A percentile compares a stretch with the other conserved stretches of the same genome.
These are phyloP conservation scores for Exophiala aquamarina DNA, from an alignment of 2,329 filamentous ascomycete species.

Conservation along the genomic window DNA sequence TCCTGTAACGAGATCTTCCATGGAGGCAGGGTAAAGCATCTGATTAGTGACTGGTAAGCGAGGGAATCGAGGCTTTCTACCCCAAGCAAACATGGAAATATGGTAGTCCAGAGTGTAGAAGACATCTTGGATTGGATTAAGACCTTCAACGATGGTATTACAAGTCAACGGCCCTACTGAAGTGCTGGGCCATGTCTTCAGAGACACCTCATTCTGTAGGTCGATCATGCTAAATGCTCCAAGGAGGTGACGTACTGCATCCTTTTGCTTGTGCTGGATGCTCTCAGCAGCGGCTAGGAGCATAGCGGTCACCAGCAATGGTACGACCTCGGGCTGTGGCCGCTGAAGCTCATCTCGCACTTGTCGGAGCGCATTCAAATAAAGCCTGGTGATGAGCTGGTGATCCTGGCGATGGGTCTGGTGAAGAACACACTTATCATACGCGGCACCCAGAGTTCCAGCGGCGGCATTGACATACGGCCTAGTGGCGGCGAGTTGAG, in stretches of 20 bases:
- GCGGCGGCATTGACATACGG: slow-evolving; percentile 10
- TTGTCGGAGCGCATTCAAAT: slow-evolving; percentile 8
- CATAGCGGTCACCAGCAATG: slow-evolving; percentile 2
- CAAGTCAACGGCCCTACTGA: not conserved
- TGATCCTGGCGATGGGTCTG: not conserved
- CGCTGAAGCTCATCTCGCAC: slow-evolving; percentile 9
- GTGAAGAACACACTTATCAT: slow-evolving; percentile 9
- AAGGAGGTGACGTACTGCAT: slow-evolving; percentile 7
- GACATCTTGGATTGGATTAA: not conserved
- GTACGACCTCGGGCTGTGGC: slow-evolving; percentile 1
- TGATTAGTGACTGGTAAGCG: slow-evolving; percentile 6
- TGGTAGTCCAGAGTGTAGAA: slow-evolving; percentile 4
- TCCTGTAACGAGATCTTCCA: slow-evolving; percentile 5
- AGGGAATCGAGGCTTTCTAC: slow-evolving; percentile 6
- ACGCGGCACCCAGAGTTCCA: slow-evolving; percentile 7
- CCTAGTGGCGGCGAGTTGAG: slow-evolving; percentile 6
- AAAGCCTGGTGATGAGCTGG: slow-evolving; percentile 1
- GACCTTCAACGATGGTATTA: not conserved
- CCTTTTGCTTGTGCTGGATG: slow-evolving; percentile 4
- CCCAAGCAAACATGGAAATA: slow-evolving; percentile 9
- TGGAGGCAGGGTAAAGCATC: slow-evolving; percentile 3
- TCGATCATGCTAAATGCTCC: slow-evolving; percentile 8
- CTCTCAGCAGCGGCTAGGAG: slow-evolving; percentile 9
- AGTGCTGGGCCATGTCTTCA: not conserved
- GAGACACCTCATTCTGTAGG: not conserved